These are phyloP conservation scores for Chlorella sorokiniana DNA, from an alignment of 139 green algal species.

Conservation along the genomic window DNA sequence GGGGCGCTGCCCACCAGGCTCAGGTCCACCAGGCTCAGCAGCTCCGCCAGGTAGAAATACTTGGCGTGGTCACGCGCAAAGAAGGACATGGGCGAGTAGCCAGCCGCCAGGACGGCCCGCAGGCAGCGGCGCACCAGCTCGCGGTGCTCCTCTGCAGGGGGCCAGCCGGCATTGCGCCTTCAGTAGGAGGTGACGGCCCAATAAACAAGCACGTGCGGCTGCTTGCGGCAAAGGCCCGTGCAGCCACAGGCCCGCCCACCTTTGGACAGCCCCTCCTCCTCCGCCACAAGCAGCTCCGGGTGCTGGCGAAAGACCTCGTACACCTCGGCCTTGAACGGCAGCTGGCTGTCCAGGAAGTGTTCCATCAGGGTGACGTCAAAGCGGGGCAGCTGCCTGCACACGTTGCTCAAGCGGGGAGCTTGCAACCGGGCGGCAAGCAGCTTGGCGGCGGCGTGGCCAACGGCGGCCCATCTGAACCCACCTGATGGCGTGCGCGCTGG, in stretches of 20 bases:
- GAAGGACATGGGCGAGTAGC: slow-evolving; percentile 70
- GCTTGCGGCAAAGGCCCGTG: too few species aligned
- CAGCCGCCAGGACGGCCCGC: slow-evolving; percentile 56
- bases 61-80: slow-evolving; percentile 60
- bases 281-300: slow-evolving; percentile 73
- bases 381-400: slow-evolving; percentile 28
- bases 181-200: neutral
- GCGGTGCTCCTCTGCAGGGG: slow-evolving; percentile 74
- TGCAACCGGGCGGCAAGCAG: neutral
- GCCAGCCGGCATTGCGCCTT: neutral
- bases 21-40: slow-evolving; percentile 74
- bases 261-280: slow-evolving; percentile 75
- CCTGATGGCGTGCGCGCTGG: neutral
- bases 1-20: slow-evolving; percentile 49
- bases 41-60: slow-evolving; percentile 74
- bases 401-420: neutral
- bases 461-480: neutral
- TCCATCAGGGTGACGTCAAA: slow-evolving; percentile 55
- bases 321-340: slow-evolving; percentile 49
- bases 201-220: neutral
- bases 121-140: slow-evolving; percentile 74
- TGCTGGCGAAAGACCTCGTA: slow-evolving; percentile 68
- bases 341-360: slow-evolving; percentile 46
- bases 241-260: slow-evolving; percentile 33
- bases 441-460: neutral